phyloP scores from a whole-genome alignment of 352 stramenopile genomes.

The Globisporangium ultimum region DNA sequence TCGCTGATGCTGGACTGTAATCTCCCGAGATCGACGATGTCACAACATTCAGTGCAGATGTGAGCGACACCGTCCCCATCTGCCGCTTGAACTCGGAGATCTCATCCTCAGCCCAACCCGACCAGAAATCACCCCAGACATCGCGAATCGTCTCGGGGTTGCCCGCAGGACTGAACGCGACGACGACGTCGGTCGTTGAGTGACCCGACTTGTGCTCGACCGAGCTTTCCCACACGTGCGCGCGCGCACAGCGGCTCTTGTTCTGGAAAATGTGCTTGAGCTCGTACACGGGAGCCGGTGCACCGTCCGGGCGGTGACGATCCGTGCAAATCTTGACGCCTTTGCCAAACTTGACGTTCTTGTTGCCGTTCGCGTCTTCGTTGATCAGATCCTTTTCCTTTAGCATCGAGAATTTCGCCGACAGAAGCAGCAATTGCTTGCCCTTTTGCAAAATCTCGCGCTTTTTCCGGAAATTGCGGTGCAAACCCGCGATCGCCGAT shows the following conservation, averaged over 20 bases:
- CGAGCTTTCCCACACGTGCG: constrained; percentile 77
- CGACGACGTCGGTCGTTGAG: constrained; percentile 57
- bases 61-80: constrained; percentile 72
- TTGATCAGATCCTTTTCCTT: constrained; percentile 86
- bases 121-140: constrained; percentile 86
- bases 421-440: constrained; percentile 76
- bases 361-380: constrained; percentile 82
- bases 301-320: constrained; percentile 23
- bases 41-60: constrained; percentile 71
- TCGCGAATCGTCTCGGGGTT: constrained; percentile 80
- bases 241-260: constrained; percentile 72
- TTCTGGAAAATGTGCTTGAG: constrained; percentile 87
- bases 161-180: constrained; percentile 77
- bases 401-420: constrained; percentile 87
- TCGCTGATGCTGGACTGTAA: constrained; percentile 66
- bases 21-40: constrained; percentile 77
- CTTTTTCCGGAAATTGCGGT: constrained; percentile 70
- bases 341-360: constrained; percentile 80
- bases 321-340: constrained; percentile 78
- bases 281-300: constrained; percentile 65
- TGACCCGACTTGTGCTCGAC: constrained; percentile 29
- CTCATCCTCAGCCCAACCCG: constrained; percentile 81
- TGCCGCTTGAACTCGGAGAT: constrained; percentile 77
- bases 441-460: constrained; percentile 74
- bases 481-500: constrained; percentile 64